phyloP scores from a whole-genome alignment of 495 filamentous ascomycete species.

The Penicillium fimorum region DNA sequence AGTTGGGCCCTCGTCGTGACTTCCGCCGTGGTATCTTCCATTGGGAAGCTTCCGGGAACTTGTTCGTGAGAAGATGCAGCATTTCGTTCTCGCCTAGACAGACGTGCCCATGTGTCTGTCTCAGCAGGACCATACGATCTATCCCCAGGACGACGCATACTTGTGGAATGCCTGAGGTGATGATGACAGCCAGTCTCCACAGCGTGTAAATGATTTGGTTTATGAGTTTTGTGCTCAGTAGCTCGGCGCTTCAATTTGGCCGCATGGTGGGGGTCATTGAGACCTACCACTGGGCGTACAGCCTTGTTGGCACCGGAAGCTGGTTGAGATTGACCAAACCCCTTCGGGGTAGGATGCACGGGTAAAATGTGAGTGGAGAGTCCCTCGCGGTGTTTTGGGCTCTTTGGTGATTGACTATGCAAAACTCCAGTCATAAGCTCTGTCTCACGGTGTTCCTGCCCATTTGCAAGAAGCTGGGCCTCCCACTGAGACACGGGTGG shows the following conservation, averaged over 20 bases:
- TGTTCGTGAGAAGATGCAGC: slow-evolving; percentile 17
- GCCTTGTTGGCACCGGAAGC: slow-evolving; percentile 9
- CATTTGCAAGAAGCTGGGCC: slow-evolving; percentile 37
- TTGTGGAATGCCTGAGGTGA: slow-evolving; percentile 15
- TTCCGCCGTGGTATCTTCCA: slow-evolving; percentile 29
- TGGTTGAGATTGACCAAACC: not conserved
- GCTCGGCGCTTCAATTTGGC: slow-evolving; percentile 20
- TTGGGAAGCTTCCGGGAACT: slow-evolving; percentile 32
- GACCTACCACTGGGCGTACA: slow-evolving; percentile 3
- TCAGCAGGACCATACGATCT: slow-evolving; percentile 11
- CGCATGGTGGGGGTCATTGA: not conserved
- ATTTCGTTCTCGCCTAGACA: slow-evolving; percentile 23
- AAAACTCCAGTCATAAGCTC: not conserved
- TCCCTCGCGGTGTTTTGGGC: not conserved
- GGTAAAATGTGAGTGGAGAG: not conserved
- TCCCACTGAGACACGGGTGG: slow-evolving; percentile 48
- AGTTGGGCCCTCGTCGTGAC: slow-evolving; percentile 10
- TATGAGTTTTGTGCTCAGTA: slow-evolving; percentile 16
- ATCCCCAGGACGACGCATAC: slow-evolving; percentile 26
- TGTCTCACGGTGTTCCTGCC: slow-evolving; percentile 8
- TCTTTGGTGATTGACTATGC: not conserved
- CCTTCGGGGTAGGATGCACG: not conserved
- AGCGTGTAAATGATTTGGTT: slow-evolving; percentile 13
- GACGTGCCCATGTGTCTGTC: slow-evolving; percentile 21
- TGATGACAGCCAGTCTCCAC: not conserved